phyloP scores from a whole-genome alignment of 208 protist species.

The Trypanosoma vivax region DNA sequence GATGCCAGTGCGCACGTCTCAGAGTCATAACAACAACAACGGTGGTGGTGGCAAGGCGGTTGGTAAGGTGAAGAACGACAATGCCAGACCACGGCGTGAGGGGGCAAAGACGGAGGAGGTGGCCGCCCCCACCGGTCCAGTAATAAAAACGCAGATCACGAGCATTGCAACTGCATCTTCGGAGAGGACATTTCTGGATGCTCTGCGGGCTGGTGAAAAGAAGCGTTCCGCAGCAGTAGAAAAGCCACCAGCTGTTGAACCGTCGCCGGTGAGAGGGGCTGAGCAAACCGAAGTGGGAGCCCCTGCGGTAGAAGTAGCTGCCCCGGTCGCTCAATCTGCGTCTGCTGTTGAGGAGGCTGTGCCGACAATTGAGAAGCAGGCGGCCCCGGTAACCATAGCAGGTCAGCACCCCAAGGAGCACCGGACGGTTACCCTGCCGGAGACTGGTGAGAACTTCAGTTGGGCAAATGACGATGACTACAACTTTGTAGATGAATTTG shows the following conservation, averaged over 20 bases:
- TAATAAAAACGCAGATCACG: slow-evolving; percentile 53
- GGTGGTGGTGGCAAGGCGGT: slow-evolving; percentile 4
- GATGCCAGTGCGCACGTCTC: too few species aligned
- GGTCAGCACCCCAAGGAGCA: slow-evolving; percentile 14
- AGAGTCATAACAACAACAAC: neutral
- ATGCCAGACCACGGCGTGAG: slow-evolving; percentile 10
- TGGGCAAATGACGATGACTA: slow-evolving; percentile 78
- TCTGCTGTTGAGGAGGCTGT: slow-evolving; percentile 8
- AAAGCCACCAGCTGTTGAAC: neutral
- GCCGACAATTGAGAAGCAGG: slow-evolving; percentile 3
- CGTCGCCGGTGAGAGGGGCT: neutral
- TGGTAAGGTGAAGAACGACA: neutral
- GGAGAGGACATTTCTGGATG: slow-evolving; percentile 65
- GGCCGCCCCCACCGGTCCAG: slow-evolving; percentile 26
- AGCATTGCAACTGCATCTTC: slow-evolving; percentile 45
- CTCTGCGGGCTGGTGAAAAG: slow-evolving; percentile 27
- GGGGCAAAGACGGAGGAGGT: slow-evolving; percentile 28
- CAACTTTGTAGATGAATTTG: slow-evolving; percentile 46
- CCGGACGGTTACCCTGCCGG: slow-evolving; percentile 15
- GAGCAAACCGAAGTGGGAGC: slow-evolving; percentile 6
- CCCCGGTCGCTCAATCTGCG: slow-evolving; percentile 8
- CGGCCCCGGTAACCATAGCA: neutral
- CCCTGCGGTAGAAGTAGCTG: slow-evolving; percentile 7
- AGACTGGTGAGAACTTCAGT: slow-evolving; percentile 46
- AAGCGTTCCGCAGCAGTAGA: slow-evolving; percentile 18